Conservation (phyloP, 2,329 filamentous ascomycete species). For the Alternaria panax region DNA sequence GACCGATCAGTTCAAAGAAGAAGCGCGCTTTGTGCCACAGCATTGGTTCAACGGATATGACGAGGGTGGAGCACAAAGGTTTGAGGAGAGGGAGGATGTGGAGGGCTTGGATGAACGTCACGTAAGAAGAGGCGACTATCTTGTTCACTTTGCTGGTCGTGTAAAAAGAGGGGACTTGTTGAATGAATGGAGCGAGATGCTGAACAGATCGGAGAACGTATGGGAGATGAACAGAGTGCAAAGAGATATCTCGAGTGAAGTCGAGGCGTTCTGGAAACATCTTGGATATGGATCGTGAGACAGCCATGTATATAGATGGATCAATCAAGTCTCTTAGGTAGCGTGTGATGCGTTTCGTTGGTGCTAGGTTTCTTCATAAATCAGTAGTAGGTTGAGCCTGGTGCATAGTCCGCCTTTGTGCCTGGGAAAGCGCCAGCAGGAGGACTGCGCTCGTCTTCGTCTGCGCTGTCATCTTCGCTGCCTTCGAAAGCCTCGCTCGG, state of each 20-base stretch:
- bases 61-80: slow-evolving; percentile 36
- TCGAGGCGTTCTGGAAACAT: slow-evolving; percentile 33
- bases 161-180: slow-evolving; percentile 45
- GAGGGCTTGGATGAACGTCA: slow-evolving; percentile 47
- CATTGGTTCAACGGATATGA: slow-evolving; percentile 56
- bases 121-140: slow-evolving; percentile 51
- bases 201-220: slow-evolving; percentile 30
- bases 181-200: slow-evolving; percentile 41
- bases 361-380: not conserved
- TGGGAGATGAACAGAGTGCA: slow-evolving; percentile 29
- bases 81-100: slow-evolving; percentile 37
- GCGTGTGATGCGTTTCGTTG: too few relatives aligned
- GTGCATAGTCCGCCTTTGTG: slow-evolving; percentile 41
- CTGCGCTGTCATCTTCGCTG: slow-evolving; percentile 47
- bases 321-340: not conserved
- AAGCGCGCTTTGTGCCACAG: slow-evolving; percentile 50
- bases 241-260: slow-evolving; percentile 34
- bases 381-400: slow-evolving; percentile 44
- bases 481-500: slow-evolving; percentile 53
- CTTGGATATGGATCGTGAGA: not conserved
- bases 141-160: slow-evolving; percentile 55
- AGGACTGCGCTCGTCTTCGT: slow-evolving; percentile 43
- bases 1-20: slow-evolving; percentile 41
- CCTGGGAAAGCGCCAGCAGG: slow-evolving; percentile 49
- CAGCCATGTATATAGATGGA: not conserved